Evolutionary conservation across 257 asterid species (phyloP), one percentile per base, ranked within the genome.

Genomic region (Forsythia suspensa): DNA sequence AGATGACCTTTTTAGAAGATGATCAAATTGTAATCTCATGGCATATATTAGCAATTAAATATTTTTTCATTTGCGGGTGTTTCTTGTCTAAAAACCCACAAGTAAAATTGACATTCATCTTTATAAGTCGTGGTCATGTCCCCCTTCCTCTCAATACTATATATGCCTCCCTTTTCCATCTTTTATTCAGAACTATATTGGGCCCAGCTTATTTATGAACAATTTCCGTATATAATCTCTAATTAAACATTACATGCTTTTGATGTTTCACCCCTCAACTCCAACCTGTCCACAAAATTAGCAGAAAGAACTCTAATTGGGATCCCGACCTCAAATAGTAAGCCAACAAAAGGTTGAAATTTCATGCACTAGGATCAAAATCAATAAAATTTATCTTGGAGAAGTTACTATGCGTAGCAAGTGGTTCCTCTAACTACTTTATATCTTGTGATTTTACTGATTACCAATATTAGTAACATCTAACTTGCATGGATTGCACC

Each of bases 1-100:
- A 36, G 77, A 42, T 20, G 68, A 72, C 68, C 40, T 24, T 75
- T 57, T 75, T 4, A 63, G 59, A 59, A n/a, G 37, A 16, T 55
- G 46, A 12, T 75, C 40, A 42, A 61, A 61, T 12, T 63, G 9
- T 51, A 74, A 8, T 55, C 1, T 18, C 16, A 4, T 74, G 41
- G 40, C 40, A 20, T 71, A 55, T 74, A 34, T 38, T 73, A 73
- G 34, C 63, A 73, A 15, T 51, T 51, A 41, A 16, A 41, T 29
- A 73, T 46, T 51, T 6, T 43, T 3, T 51, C 38, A 9, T 39
- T 29, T 63, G 6, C 3, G 55, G 70, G 18, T 8, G 39, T 63
- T 63, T 63, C 4, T 8, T 8, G 70, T 7, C 34, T 6, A 18
- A 57, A 57, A 10, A 10, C 38, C 37, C 16, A 63, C 52, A 39